Conservation (phyloP, 257 asterid genomes). For the Nicotiana benthamiana region DNA sequence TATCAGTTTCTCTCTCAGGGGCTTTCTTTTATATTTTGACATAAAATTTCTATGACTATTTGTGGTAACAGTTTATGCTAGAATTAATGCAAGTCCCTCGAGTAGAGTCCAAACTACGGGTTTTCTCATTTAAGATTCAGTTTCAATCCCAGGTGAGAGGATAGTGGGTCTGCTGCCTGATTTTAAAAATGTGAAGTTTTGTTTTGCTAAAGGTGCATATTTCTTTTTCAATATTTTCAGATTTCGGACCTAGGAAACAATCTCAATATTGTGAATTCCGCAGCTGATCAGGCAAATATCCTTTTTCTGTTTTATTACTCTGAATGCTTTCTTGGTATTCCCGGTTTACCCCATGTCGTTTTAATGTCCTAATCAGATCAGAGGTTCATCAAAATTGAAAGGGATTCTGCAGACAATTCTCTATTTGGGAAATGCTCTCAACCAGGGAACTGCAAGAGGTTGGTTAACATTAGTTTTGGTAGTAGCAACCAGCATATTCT, state of each 20-base stretch:
- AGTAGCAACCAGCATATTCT: not conserved
- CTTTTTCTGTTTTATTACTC: not conserved
- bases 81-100: constrained; percentile 86
- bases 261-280: constrained; percentile 54
- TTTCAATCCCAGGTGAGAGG: constrained; percentile 53
- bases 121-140: constrained; percentile 65
- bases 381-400: constrained; percentile 66
- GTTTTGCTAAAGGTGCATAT: not conserved
- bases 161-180: not conserved
- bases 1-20: not conserved
- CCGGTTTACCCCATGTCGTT: not conserved
- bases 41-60: not conserved
- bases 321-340: not conserved
- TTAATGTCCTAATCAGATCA: constrained; percentile 43
- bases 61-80: constrained; percentile 57
- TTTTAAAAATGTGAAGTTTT: not conserved
- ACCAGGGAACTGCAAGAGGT: constrained; percentile 95
- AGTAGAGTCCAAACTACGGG: constrained; percentile 66
- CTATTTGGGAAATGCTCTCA: constrained; percentile 78
- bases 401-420: constrained; percentile 79
- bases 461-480: not conserved
- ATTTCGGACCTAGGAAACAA: constrained; percentile 47
- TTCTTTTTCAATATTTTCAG: constrained; percentile 24
- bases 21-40: not conserved
- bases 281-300: constrained; percentile 65